phyloP scores from a whole-genome alignment of 371 early-diverging fungal genomes.

The Saksenaea vasiformis region DNA sequence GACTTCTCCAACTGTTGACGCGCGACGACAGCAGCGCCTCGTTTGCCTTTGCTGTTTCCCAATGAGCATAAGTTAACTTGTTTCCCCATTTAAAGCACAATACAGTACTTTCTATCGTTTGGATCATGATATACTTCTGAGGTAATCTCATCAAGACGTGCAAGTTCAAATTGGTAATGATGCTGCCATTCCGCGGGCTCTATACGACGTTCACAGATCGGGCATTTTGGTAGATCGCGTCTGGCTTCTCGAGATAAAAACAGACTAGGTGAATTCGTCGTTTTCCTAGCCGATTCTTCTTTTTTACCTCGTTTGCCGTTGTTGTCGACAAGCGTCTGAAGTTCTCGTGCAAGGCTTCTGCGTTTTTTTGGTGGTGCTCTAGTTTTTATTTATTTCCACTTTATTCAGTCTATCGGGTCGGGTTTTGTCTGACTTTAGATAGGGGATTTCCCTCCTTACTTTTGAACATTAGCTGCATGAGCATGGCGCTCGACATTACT shows the following conservation, averaged over 20 bases:
- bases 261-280: background rate
- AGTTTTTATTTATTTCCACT: background rate
- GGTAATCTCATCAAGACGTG: slow-evolving; percentile 41
- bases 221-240: slow-evolving; percentile 53
- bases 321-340: slow-evolving; percentile 36
- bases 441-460: background rate
- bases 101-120: slow-evolving; percentile 27
- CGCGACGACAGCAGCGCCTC: slow-evolving; percentile 61
- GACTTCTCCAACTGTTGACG: slow-evolving; percentile 45
- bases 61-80: background rate
- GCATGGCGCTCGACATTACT: background rate
- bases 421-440: slow-evolving; percentile 5
- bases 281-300: background rate
- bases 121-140: slow-evolving; percentile 35
- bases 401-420: background rate
- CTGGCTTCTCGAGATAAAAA: slow-evolving; percentile 26
- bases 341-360: slow-evolving; percentile 32
- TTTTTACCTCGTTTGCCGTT: slow-evolving; percentile 44
- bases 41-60: slow-evolving; percentile 49
- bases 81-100: background rate
- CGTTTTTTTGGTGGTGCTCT: slow-evolving; percentile 5
- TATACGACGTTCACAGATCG: slow-evolving; percentile 57
- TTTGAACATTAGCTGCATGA: background rate
- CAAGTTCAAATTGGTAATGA: slow-evolving; percentile 58
- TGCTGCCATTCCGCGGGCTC: slow-evolving; percentile 48